phyloP scores from a whole-genome alignment of 805 yeast genomes.

The Teunomyces kruisii region DNA sequence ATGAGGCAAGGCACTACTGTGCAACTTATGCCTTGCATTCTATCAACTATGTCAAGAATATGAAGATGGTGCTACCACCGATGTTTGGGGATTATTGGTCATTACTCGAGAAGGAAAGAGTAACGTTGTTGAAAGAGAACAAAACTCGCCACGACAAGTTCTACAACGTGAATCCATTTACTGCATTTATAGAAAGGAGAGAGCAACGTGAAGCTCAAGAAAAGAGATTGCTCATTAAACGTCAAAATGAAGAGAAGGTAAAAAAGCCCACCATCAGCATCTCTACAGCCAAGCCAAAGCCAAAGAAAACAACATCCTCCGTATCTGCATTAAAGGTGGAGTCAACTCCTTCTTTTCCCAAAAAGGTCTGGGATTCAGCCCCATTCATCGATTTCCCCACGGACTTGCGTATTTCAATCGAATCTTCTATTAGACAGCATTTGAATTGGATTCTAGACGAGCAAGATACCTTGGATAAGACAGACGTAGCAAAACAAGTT shows the following conservation, averaged over 20 bases:
- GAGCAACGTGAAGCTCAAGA: slow-evolving; percentile 42
- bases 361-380: slow-evolving; percentile 70
- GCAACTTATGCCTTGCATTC: slow-evolving; percentile 87
- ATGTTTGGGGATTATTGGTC: slow-evolving; percentile 80
- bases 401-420: slow-evolving; percentile 61
- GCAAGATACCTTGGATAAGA: slow-evolving; percentile 9
- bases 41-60: slow-evolving; percentile 74
- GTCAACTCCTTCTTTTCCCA: slow-evolving; percentile 32
- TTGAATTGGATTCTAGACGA: slow-evolving; percentile 50
- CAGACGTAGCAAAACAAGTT: slow-evolving; percentile 8
- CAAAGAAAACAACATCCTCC: slow-evolving; percentile 2
- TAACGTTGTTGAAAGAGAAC: slow-evolving; percentile 44
- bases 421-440: slow-evolving; percentile 56
- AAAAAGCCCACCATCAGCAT: slow-evolving; percentile 46
- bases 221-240: slow-evolving; percentile 47
- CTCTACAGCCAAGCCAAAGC: slow-evolving; percentile 14
- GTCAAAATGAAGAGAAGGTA: slow-evolving; percentile 51
- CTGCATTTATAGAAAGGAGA: slow-evolving; percentile 57
- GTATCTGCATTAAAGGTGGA: slow-evolving; percentile 1
- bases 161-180: slow-evolving; percentile 78
- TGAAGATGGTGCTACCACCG: slow-evolving; percentile 85
- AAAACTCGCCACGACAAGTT: slow-evolving; percentile 47
- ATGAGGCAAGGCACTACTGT: slow-evolving; percentile 86
- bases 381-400: slow-evolving; percentile 67
- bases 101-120: slow-evolving; percentile 62